Evolutionary conservation across 129 eudicot species (phyloP), one percentile per base, ranked within the genome.

Genomic region (Flaveria linearis): DNA sequence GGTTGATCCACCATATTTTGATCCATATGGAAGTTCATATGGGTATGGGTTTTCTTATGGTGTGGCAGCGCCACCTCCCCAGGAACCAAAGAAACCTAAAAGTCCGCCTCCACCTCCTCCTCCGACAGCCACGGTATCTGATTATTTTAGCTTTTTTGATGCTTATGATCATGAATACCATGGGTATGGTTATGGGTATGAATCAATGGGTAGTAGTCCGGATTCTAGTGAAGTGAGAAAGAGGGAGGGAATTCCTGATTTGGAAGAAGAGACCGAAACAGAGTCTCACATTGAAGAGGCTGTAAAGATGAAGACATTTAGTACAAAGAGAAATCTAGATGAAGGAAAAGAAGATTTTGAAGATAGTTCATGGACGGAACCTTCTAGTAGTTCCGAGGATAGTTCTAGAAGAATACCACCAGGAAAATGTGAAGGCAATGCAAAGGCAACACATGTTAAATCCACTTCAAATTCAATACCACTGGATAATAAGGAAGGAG

Each of bases 191-290:
- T 77, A 84, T 64, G 93, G 86, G 62, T 81, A 91, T 69, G 90
- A 86, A 55, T 91, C 99, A 18, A 68, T 76, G 83, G 78, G 56
- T 33, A 86, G 97, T 80, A 94, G 99, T 81, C 94, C 99, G 3
- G 90, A 94, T 91, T 94, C 97, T 11, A 81, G 74, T 62, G 96
- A 86, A 83, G 97, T 94, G 82, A 89, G 99, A 78, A 90, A 84
- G 75, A 86, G 96, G 76, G 99, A 94, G 78, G 99, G 99, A 22
- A 94, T 94, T 56, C 99, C 99, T 74, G 93, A 94, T 47, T 80
- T 94, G 85, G 99, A 94, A 83, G 99, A 94, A 76, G 99, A 94
- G 78, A 94, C 97, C 3, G 99, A 91, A 71, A 83, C 73, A 25
- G 97, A 91, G 71, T 84, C 88, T 6, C 76, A 79, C 51, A 46